Base-by-base conservation (phyloP, 257 asterid species). In the Solanum verrucosum region DNA sequence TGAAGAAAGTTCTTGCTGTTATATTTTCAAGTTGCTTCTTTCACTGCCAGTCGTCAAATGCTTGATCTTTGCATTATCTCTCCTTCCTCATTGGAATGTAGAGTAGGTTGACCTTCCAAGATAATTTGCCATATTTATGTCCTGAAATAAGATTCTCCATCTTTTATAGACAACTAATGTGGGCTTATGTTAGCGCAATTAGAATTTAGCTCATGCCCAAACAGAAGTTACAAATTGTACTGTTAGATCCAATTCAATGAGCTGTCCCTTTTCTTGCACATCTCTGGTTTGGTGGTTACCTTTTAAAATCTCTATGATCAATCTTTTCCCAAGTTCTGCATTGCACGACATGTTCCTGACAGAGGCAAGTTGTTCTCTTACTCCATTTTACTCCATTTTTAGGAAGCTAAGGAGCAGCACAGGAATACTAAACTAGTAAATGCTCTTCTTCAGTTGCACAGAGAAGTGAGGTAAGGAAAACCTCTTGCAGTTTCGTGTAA, bases 331-430 rank as follows among this genome's bases (percentile, higher is more conserved):
- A 49, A 31, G 86, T 49, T 82, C 86, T 49, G 29, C 44, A 52
- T 82, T 49, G 86, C 44, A 49, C 7, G 37, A 6, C 44, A 10
- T 82, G 31, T 16, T 46, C 70, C 44, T 82, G 86, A 82, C 86
- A 49, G 71, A 49, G 86, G 86, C 86, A 49, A 49, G 70, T 29
- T 81, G 38, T 87, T 87, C 87, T 87, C 84, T 83, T 56, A 6
- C 65, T 56, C n/a, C 21, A 46, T 46, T 46, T 46, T 90, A 78
- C 34, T 91, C 25, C 49, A 52, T 86, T 74, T 87, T 7, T 90
- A 97, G 99, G 98, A 94, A 87, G 88, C 97, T 74, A 95, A 96
- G 90, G 98, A 95, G 96, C 98, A 95, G 93, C 99, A 97, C 90
- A 91, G 96, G 94, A 97, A 97, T 91, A 93, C 98, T 85, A 96